These are phyloP conservation scores for Mortierella antarctica DNA, from an alignment of 192 early-diverging fungal species.

Conservation along the genomic window DNA sequence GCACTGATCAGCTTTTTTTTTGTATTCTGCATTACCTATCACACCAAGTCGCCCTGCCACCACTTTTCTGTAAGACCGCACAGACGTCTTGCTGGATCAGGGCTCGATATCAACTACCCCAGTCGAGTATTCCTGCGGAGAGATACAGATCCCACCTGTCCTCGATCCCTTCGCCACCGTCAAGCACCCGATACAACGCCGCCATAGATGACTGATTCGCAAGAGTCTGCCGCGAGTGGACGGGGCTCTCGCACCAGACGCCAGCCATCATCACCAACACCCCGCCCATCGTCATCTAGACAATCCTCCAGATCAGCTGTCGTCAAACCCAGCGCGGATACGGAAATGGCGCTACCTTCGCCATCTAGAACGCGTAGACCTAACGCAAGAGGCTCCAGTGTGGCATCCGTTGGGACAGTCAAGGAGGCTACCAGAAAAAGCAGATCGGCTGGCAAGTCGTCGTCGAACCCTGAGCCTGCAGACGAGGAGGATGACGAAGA, in stretches of 20 bases:
- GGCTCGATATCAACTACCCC: no score
- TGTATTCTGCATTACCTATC: no score
- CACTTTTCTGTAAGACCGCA: no score
- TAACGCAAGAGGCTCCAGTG: constrained; percentile 1
- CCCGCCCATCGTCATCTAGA: constrained; percentile 6
- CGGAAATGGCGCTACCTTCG: constrained; percentile 4
- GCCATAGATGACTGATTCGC: constrained; percentile 8
- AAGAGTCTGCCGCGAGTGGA: constrained; percentile 15
- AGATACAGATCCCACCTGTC: no score
- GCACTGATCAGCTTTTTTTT: no score
- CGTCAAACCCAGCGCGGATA: constrained; percentile 1
- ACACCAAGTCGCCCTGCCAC: no score
- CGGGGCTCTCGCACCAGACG: constrained; percentile 21
- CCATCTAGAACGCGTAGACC: constrained; percentile 13
- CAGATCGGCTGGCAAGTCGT: background rate
- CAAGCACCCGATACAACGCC: no score
- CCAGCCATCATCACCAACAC: background rate
- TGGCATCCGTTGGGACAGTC: background rate
- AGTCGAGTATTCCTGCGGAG: no score
- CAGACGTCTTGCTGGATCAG: no score
- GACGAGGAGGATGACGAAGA: constrained; percentile 22
- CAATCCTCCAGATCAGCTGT: constrained; percentile 7
- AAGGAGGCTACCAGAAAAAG: constrained; percentile 5
- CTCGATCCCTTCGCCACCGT: no score
- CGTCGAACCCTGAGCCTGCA: background rate